Percentiles rank a stretch among this genome's conserved stretches.
Evolutionary conservation across 306 rosid genomes (phyloP).

Genomic region (Begonia masoniana): DNA sequence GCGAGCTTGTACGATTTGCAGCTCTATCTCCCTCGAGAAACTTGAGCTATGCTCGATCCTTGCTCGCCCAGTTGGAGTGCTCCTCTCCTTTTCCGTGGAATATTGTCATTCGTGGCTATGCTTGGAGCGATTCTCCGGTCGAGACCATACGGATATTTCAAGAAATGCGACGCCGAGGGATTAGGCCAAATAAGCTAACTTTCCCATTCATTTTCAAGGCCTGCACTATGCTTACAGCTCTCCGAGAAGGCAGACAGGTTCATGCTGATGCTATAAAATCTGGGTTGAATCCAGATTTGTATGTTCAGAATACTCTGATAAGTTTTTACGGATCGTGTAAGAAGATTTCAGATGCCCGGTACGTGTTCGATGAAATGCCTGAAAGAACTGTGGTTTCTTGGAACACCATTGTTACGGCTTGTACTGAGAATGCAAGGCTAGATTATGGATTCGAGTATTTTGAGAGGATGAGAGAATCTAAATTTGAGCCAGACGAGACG

Average conservation of each 20-base stretch:
- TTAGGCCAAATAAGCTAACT: constrained; percentile 51
- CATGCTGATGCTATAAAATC: constrained; percentile 44
- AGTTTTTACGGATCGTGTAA: constrained; percentile 54
- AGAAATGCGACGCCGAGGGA: constrained; percentile 37
- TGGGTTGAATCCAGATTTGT: constrained; percentile 61
- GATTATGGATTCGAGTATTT: constrained; percentile 44
- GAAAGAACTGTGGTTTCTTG: constrained; percentile 64
- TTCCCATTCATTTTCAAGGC: constrained; percentile 64
- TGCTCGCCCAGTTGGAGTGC: constrained; percentile 20
- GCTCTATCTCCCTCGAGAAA: constrained; percentile 35
- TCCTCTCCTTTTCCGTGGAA: constrained; percentile 55
- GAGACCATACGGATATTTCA: constrained; percentile 42
- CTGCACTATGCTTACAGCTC: constrained; percentile 27
- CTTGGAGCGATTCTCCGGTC: constrained; percentile 33
- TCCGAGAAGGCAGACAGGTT: constrained; percentile 49
- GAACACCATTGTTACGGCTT: constrained; percentile 62
- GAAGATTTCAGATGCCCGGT: constrained; percentile 32
- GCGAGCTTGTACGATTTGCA: constrained; percentile 48
- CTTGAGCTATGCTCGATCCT: constrained; percentile 39
- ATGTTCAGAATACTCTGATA: constrained; percentile 53
- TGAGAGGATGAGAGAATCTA: constrained; percentile 44
- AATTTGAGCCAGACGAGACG: constrained; percentile 72
- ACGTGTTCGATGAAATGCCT: constrained; percentile 61
- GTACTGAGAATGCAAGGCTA: constrained; percentile 46
- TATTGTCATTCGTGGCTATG: constrained; percentile 59